Base-by-base conservation (phyloP, 1,284 basidiomycete species). In the Grifola frondosa region DNA sequence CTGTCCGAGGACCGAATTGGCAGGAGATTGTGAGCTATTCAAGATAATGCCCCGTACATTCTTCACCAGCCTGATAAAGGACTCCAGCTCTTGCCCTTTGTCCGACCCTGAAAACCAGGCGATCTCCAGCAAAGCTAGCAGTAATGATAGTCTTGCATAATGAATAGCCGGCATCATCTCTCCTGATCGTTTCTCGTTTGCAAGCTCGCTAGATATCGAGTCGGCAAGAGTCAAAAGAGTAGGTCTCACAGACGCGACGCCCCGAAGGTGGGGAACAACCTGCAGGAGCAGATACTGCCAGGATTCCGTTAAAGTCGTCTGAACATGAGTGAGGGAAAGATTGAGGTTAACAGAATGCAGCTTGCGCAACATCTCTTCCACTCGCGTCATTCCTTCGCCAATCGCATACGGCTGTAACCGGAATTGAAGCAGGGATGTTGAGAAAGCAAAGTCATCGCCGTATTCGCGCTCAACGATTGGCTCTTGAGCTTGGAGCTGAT, bases 161-260 rank as follows among this genome's bases (percentile, higher is more conserved):
- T 97, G 91, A 21, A 94, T 82, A 1, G 80, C 79, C 0, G 85
- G 76, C 82, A 94, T 91, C 73, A 94, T 85, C 49, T 93, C 86
- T 1, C 92, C 93, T 5, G 72, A 75, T 17, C 90, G 77, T 33
- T 69, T 73, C 65, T 95, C 93, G 13, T 66, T 64, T 0, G 89
- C 79, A 20, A 94, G 77, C 35, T 77, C 75, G 23, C 73, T 74
- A 5, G 87, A 87, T 6, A 90, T 73, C 0, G 78, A 74, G 0
- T 80, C 74, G 0, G 81, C 81, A 16, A 86, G 73, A 1, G 73
- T 64, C 9, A 93, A 63, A 6, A 88, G 65, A 16, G 73, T 74
- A 4, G 73, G 69, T 19, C 86, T 71, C 12, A 82, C 72, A 6
- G 70, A 52, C 1, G 58, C 51, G 46, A 87, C 79, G 5, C 75